A percentile compares a stretch with the other conserved stretches of the same genome.
Evolutionary conservation across 805 yeast species (phyloP).

Genomic region (Nakazawaea wyomingensis): DNA sequence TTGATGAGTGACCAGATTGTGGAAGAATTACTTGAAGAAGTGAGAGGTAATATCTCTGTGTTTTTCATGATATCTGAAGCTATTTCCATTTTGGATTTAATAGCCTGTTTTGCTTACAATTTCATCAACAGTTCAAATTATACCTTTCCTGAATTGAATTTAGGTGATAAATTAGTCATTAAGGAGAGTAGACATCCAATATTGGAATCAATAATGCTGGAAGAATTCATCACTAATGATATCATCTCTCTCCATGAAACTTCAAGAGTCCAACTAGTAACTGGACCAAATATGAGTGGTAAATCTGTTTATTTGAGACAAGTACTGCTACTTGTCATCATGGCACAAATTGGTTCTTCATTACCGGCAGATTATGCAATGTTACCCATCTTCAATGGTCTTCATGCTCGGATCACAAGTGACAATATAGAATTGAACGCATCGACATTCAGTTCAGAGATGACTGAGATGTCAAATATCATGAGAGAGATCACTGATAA

Average conservation of each 20-base stretch:
- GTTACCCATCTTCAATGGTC: constrained; percentile 32
- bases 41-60: constrained; percentile 26
- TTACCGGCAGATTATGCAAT: constrained; percentile 40
- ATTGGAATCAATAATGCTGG: constrained; percentile 24
- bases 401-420: constrained; percentile 33
- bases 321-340: constrained; percentile 39
- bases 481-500: constrained; percentile 26
- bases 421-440: constrained; percentile 30
- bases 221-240: constrained; percentile 33
- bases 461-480: constrained; percentile 43
- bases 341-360: constrained; percentile 56
- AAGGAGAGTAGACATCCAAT: constrained; percentile 39
- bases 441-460: constrained; percentile 41
- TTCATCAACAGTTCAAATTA: constrained; percentile 19
- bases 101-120: constrained; percentile 24
- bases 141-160: constrained; percentile 32
- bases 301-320: constrained; percentile 54
- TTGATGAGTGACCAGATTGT: constrained; percentile 36
- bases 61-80: constrained; percentile 40
- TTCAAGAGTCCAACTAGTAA: constrained; percentile 42
- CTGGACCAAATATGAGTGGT: constrained; percentile 64
- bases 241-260: constrained; percentile 27
- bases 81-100: constrained; percentile 34
- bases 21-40: constrained; percentile 24
- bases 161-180: constrained; percentile 20